Conservation (phyloP, 768 basidiomycete species). For the Tylopilus vinaceipallidus region DNA sequence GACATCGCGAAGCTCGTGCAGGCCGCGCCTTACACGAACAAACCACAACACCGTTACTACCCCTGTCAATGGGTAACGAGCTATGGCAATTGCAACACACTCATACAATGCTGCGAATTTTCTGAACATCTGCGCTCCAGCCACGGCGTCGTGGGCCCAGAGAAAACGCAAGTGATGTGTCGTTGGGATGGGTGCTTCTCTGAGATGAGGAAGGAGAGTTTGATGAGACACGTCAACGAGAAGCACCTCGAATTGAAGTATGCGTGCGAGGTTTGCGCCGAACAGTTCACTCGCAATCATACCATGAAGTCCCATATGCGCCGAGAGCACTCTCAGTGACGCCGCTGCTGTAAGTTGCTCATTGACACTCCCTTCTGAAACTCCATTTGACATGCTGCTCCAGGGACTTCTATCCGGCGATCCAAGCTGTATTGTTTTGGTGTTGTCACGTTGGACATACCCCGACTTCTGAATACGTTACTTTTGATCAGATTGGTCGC, state of each 20-base stretch:
- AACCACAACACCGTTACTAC: slow-evolving; percentile 8
- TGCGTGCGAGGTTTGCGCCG: slow-evolving; percentile 16
- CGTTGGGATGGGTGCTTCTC: slow-evolving; percentile 17
- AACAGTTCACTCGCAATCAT: slow-evolving; percentile 27
- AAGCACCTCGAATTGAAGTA: slow-evolving; percentile 20
- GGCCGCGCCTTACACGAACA: not conserved
- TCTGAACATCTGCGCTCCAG: slow-evolving; percentile 20
- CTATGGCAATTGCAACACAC: not conserved
- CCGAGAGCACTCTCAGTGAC: slow-evolving; percentile 11
- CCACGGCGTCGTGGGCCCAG: slow-evolving; percentile 23
- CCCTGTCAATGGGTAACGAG: slow-evolving; percentile 16
- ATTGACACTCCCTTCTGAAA: not conserved
- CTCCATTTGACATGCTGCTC: not conserved
- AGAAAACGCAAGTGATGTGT: slow-evolving; percentile 6
- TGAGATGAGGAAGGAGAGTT: slow-evolving; percentile 29
- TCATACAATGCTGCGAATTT: slow-evolving; percentile 9
- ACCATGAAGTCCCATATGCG: slow-evolving; percentile 16
- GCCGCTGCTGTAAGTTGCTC: not conserved
- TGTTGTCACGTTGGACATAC: not conserved
- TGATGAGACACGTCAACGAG: slow-evolving; percentile 27
- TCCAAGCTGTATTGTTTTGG: slow-evolving; percentile 1
- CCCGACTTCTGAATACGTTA: slow-evolving; percentile 1
- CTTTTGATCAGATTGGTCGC: not conserved
- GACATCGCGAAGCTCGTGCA: slow-evolving; percentile 1
- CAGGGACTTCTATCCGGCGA: not conserved